Conservation (phyloP, 2,329 filamentous ascomycete genomes). For the Pseudogymnoascus sp. region DNA sequence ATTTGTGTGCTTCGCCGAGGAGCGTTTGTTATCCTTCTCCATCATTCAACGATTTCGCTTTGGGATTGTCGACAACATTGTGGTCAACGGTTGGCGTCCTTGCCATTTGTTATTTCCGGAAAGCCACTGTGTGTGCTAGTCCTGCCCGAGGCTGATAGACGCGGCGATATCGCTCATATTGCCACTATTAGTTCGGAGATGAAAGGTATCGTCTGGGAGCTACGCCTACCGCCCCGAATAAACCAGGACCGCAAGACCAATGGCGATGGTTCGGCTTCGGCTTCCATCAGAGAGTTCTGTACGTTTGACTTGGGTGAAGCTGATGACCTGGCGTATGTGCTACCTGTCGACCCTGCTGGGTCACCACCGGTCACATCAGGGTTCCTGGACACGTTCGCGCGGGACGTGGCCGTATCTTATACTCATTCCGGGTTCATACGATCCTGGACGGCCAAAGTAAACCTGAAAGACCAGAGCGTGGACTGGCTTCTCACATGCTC, state of each 20-base stretch:
- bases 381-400: slow-evolving; percentile 77
- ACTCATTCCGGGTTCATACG: slow-evolving; percentile 65
- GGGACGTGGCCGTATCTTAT: slow-evolving; percentile 80
- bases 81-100: slow-evolving; percentile 51
- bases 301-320: slow-evolving; percentile 57
- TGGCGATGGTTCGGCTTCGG: slow-evolving; percentile 29
- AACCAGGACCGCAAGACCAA: slow-evolving; percentile 28
- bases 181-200: slow-evolving; percentile 76
- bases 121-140: slow-evolving; percentile 74
- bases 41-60: slow-evolving; percentile 60
- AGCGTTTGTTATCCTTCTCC: slow-evolving; percentile 71
- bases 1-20: slow-evolving; percentile 72
- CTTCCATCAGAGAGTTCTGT: slow-evolving; percentile 55
- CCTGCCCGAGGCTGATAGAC: slow-evolving; percentile 53
- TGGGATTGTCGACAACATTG: slow-evolving; percentile 65
- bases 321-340: slow-evolving; percentile 55
- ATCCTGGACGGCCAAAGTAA: slow-evolving; percentile 77
- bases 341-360: slow-evolving; percentile 82
- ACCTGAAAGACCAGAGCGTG: slow-evolving; percentile 49
- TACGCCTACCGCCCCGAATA: slow-evolving; percentile 48
- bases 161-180: slow-evolving; percentile 54
- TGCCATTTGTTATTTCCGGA: slow-evolving; percentile 51
- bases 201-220: slow-evolving; percentile 73
- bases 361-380: slow-evolving; percentile 62
- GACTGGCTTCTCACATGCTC: slow-evolving; percentile 78